A percentile compares a stretch with the other conserved stretches of the same genome.
phyloP scores from a whole-genome alignment of 257 asterid species.

The Przewalskia tangutica region DNA sequence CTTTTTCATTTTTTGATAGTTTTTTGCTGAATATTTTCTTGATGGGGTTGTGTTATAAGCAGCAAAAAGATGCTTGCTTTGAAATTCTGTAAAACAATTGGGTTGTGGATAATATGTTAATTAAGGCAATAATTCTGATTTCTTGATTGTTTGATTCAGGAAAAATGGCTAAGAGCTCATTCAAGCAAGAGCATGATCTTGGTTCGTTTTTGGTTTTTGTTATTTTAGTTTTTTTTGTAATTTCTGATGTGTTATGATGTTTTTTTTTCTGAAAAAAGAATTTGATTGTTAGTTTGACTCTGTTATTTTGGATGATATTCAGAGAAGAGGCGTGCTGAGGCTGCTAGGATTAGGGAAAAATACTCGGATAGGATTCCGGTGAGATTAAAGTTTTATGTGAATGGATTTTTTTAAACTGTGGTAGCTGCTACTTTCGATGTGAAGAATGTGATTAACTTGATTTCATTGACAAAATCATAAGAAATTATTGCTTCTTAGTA shows the following conservation, averaged over 20 bases:
- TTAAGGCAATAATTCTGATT: background rate
- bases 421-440: background rate
- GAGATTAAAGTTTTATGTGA: constrained; percentile 18
- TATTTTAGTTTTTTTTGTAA: background rate
- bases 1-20: too few relatives aligned
- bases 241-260: background rate
- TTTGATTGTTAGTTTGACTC: background rate
- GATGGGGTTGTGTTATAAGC: too few relatives aligned
- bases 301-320: constrained; percentile 8
- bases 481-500: background rate
- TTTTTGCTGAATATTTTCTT: too few relatives aligned
- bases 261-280: background rate
- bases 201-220: constrained; percentile 24
- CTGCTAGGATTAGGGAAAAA: constrained; percentile 68
- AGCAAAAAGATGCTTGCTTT: background rate
- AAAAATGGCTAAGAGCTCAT: constrained; percentile 47
- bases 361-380: constrained; percentile 71
- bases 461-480: background rate
- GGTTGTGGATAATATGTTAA: background rate
- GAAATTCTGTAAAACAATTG: background rate
- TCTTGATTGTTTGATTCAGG: constrained; percentile 8
- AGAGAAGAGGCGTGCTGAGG: constrained; percentile 65
- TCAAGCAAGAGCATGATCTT: constrained; percentile 60
- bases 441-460: background rate
- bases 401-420: background rate